A percentile compares a stretch with the other conserved stretches of the same genome.
phyloP scores from a whole-genome alignment of 345 rosid genomes.

The Noccaea caerulescens region DNA sequence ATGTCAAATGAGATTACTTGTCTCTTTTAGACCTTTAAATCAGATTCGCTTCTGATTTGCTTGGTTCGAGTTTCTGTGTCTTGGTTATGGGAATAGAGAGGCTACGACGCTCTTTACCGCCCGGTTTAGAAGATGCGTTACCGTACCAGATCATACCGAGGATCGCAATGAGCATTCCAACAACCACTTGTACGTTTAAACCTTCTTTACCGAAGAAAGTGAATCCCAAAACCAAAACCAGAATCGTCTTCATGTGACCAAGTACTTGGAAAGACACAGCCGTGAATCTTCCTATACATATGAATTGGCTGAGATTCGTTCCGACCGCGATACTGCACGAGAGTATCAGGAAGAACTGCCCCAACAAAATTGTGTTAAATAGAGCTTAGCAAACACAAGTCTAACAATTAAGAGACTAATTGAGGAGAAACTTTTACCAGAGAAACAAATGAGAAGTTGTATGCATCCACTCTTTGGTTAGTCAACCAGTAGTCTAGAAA shows the following conservation, averaged over 20 bases:
- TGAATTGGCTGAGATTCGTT: constrained; percentile 98
- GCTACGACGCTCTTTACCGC: constrained; percentile 85
- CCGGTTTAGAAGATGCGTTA: constrained; percentile 93
- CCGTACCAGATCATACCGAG: constrained; percentile 95
- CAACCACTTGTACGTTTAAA: constrained; percentile 75
- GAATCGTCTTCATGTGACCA: constrained; percentile 98
- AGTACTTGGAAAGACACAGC: constrained; percentile 98
- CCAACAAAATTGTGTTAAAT: not conserved
- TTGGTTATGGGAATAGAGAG: constrained; percentile 55
- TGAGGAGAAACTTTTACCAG: constrained; percentile 57
- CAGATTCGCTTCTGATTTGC: constrained; percentile 54
- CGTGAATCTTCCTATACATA: constrained; percentile 94
- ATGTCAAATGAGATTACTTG: constrained; percentile 30
- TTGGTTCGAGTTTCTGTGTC: constrained; percentile 66
- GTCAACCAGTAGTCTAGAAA: constrained; percentile 92
- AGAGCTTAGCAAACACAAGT: constrained; percentile 20
- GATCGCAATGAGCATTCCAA: constrained; percentile 90
- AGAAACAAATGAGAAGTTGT: constrained; percentile 55
- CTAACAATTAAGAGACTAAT: constrained; percentile 6
- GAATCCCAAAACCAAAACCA: constrained; percentile 86
- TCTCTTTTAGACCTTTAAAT: constrained; percentile 64
- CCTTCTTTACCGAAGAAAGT: constrained; percentile 94
- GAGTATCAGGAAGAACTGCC: constrained; percentile 77
- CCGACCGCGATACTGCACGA: constrained; percentile 95
- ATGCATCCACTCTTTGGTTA: constrained; percentile 74